A percentile compares a stretch with the other conserved stretches of the same genome.
These are phyloP conservation scores for Neonectria faginata DNA, from an alignment of 2,329 filamentous ascomycete species.

Conservation along the genomic window DNA sequence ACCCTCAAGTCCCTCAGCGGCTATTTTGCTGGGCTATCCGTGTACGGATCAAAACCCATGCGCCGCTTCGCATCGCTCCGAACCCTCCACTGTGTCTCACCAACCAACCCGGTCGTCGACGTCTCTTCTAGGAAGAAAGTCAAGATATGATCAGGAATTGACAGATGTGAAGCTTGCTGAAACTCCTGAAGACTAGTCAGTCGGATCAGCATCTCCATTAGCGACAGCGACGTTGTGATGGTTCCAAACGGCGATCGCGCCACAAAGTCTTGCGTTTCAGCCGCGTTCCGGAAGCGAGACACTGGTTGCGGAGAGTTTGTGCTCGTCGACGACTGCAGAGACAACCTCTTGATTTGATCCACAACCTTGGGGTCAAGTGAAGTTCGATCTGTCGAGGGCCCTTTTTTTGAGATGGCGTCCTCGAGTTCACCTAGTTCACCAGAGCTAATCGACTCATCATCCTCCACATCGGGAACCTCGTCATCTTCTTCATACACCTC, in stretches of 20 bases:
- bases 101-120: constrained; percentile 63
- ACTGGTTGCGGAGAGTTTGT: constrained; percentile 19
- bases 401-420: constrained; percentile 25
- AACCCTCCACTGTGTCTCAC: constrained; percentile 58
- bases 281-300: constrained; percentile 13
- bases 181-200: constrained; percentile 91
- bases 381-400: constrained; percentile 32
- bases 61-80: constrained; percentile 60
- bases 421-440: constrained; percentile 48
- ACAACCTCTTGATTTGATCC: constrained; percentile 56
- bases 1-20: neutral
- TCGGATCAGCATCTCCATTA: constrained; percentile 89
- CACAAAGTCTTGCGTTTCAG: constrained; percentile 46
- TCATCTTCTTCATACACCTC: constrained; percentile 80
- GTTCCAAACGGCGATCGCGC: constrained; percentile 62
- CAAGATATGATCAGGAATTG: constrained; percentile 88
- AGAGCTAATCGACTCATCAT: constrained; percentile 60
- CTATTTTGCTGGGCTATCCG: constrained; percentile 54
- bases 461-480: constrained; percentile 51
- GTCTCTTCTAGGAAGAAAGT: constrained; percentile 83
- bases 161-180: constrained; percentile 88
- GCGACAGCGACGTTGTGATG: constrained; percentile 72
- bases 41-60: constrained; percentile 69
- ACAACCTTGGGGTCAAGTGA: constrained; percentile 55
- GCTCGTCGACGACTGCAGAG: constrained; percentile 44